A percentile compares a stretch with the other conserved stretches of the same genome.
phyloP scores from a whole-genome alignment of 768 basidiomycete species.

The Leccinum truebloodii region DNA sequence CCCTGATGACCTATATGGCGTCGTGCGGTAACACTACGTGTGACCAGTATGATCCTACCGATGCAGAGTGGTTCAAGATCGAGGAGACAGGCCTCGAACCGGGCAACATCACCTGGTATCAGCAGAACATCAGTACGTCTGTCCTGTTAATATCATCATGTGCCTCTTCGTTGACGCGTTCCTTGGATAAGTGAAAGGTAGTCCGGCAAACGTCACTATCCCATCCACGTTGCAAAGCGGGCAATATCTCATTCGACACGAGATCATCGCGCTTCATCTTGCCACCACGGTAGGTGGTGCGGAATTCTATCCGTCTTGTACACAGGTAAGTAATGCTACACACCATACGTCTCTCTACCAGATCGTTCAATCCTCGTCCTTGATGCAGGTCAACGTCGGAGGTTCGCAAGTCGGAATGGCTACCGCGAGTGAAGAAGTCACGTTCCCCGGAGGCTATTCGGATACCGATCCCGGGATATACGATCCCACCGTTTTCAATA shows the following conservation, averaged over 20 bases:
- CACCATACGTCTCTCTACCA: conserved; percentile 4
- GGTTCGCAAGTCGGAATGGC: conserved; percentile 57
- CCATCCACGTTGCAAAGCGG: conserved; percentile 60
- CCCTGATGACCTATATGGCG: conserved; percentile 75
- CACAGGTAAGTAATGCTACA: conserved; percentile 36
- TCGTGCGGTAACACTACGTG: conserved; percentile 58
- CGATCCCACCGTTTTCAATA: conserved; percentile 42
- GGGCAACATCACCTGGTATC: conserved; percentile 47
- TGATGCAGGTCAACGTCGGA: conserved; percentile 47
- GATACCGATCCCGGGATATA: conserved; percentile 73
- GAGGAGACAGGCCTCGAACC: conserved; percentile 48
- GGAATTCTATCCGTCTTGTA: conserved; percentile 80
- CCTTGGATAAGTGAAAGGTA: conserved; percentile 38
- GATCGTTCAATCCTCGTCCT: neutral
- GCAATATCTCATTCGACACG: conserved; percentile 75
- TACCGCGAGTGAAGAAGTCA: conserved; percentile 50
- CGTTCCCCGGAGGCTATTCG: conserved; percentile 71
- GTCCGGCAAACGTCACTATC: conserved; percentile 41
- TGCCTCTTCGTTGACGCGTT: neutral
- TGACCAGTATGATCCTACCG: conserved; percentile 55
- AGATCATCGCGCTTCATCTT: conserved; percentile 77
- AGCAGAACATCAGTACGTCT: conserved; percentile 52
- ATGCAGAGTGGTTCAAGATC: conserved; percentile 77
- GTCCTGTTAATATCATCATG: neutral
- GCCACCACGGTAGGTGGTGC: conserved; percentile 59